phyloP scores from a whole-genome alignment of 2,329 filamentous ascomycete genomes.

The Cladosporium sp. region DNA sequence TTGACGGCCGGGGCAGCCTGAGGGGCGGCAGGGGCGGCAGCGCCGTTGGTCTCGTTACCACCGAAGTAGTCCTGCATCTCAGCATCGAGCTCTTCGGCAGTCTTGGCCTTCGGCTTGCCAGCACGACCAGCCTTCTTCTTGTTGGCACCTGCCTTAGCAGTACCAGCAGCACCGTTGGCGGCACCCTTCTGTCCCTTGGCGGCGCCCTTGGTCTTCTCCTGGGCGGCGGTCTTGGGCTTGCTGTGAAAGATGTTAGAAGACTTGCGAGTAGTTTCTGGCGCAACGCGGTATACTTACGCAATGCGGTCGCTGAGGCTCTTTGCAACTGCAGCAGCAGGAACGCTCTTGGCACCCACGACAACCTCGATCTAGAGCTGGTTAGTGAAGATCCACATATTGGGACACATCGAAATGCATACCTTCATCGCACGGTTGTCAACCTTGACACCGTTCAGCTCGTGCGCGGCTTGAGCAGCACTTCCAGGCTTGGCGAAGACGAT shows the following conservation, averaged over 20 bases:
- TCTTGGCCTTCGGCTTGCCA: conserved; percentile 77
- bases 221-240: conserved; percentile 38
- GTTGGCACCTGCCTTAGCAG: conserved; percentile 51
- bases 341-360: conserved; percentile 75
- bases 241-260: conserved; percentile 23
- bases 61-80: conserved; percentile 98
- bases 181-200: conserved; percentile 62
- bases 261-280: conserved; percentile 26
- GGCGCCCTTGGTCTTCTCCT: conserved; percentile 64
- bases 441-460: conserved; percentile 81
- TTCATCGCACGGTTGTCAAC: conserved; percentile 91
- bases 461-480: conserved; percentile 80
- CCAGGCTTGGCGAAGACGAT: conserved; percentile 81
- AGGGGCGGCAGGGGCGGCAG: conserved; percentile 50
- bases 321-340: conserved; percentile 67
- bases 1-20: conserved; percentile 51
- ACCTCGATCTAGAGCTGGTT: conserved; percentile 74
- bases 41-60: conserved; percentile 43
- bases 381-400: conserved; percentile 10
- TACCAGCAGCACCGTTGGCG: conserved; percentile 53
- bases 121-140: conserved; percentile 62
- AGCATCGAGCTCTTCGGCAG: conserved; percentile 89
- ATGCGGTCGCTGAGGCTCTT: conserved; percentile 83
- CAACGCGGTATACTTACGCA: conserved; percentile 56
- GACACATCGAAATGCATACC: conserved; percentile 52